Base-by-base conservation (phyloP, 257 asterid genomes). In the Leonotis leonurus region DNA sequence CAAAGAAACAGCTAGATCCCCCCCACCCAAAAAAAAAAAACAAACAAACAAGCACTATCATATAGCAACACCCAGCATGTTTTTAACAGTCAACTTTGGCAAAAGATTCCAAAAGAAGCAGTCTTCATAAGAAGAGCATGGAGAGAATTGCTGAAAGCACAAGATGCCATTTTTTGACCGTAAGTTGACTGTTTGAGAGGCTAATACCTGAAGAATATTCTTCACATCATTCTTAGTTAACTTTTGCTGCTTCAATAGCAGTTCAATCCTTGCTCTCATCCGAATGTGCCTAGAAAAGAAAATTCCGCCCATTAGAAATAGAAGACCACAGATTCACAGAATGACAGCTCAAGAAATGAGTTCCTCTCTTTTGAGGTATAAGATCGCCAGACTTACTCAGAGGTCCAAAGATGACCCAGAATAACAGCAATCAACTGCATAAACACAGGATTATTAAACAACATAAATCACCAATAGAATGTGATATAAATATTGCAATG, bases 391-490 rank as follows among this genome's bases (percentile, higher is more conserved):
- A 74, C 97, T 78, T 80, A 89, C 99, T 89, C 99, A 9, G 97
- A 93, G 30, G 96, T 87, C 99, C 99, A 89, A 68, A 93, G 94
- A 75, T 93, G 97, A 51, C 99, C 96, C 68, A 93, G 80, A 65
- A 89, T 85, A 60, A 85, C 97, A 61, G 90, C 87, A 62, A 93
- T 82, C 73, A 93, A 76, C 99, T 93, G 92, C 87, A 84, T 24
- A 37, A 60, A 53, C 18, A 69, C 44, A 69, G 45, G 39, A 69
- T 37, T 10, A 39, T 13, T 51, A 25, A 69, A 62, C 30, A 56
- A 54, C 27, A 30, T 12, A 18, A 53, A 69, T 13, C 8, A 48
- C 24, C 11, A 59, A 25, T 24, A 10, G 29, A 60, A 67, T 50
- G 46, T 21, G 11, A n/a, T n/a, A n/a, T n/a, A 37, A 22, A 63